These are phyloP conservation scores for Areca catechu DNA, from an alignment of 176 grass and related monocot genomes.

Conservation along the genomic window DNA sequence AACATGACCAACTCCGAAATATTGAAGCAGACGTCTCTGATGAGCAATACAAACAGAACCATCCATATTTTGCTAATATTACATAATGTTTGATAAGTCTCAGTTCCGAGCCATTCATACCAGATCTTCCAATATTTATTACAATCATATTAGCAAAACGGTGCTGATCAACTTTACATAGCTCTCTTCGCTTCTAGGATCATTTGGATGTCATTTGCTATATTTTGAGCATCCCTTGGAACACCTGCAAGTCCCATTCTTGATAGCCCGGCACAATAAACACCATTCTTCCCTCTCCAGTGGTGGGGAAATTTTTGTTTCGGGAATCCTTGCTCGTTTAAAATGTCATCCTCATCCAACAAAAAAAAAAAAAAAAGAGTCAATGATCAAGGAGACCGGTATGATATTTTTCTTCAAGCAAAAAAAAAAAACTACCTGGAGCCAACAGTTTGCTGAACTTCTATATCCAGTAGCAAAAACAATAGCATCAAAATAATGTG, in stretches of 20 bases:
- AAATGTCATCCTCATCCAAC: not conserved
- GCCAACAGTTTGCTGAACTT: slow-evolving; percentile 27
- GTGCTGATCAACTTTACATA: too few relatives aligned
- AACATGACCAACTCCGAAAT: too few relatives aligned
- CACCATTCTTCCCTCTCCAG: slow-evolving; percentile 31
- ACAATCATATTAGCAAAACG: too few relatives aligned
- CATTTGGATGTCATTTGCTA: too few relatives aligned
- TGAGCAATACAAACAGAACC: too few relatives aligned
- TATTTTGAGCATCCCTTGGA: slow-evolving; percentile 21
- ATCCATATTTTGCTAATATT: too few relatives aligned
- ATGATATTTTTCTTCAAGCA: not conserved
- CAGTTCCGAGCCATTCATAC: too few relatives aligned
- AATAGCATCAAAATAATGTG: slow-evolving; percentile 9
- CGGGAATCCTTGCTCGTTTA: slow-evolving; percentile 14
- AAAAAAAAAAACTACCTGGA: slow-evolving; percentile 24
- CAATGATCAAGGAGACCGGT: not conserved
- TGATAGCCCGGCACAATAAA: slow-evolving; percentile 25
- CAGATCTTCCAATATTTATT: too few relatives aligned
- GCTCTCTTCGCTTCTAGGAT: too few relatives aligned
- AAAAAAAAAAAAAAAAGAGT: not conserved
- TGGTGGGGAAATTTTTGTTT: slow-evolving; percentile 17
- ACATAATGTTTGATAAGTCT: too few relatives aligned
- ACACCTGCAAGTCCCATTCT: slow-evolving; percentile 18
- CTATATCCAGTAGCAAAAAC: slow-evolving; percentile 47
- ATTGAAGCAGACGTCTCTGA: too few relatives aligned